phyloP scores from a whole-genome alignment of 2,329 filamentous ascomycete genomes.

The Ascochyta viciae-villosae region DNA sequence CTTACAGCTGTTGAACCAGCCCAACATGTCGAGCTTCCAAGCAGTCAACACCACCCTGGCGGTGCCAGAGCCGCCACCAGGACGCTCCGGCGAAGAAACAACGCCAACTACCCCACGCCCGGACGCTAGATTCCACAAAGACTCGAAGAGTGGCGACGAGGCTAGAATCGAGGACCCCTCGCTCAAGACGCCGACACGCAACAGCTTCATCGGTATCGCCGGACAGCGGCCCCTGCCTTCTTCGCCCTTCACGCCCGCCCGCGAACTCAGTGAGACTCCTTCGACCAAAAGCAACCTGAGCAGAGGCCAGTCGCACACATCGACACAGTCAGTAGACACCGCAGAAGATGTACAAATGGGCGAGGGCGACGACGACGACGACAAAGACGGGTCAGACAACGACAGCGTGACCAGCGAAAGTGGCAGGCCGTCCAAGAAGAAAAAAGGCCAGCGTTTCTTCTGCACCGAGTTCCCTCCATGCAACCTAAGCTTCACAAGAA shows the following conservation, averaged over 20 bases:
- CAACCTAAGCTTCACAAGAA: slow-evolving; percentile 91
- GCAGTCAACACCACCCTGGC: slow-evolving; percentile 66
- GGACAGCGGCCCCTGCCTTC: slow-evolving; percentile 56
- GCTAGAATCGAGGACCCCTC: slow-evolving; percentile 48
- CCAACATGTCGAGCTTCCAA: slow-evolving; percentile 64
- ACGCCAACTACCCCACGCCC: slow-evolving; percentile 64
- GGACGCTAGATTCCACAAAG: slow-evolving; percentile 51
- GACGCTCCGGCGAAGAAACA: slow-evolving; percentile 59
- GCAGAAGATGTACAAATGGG: slow-evolving; percentile 79
- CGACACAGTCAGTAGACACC: slow-evolving; percentile 66
- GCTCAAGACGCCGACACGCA: slow-evolving; percentile 70
- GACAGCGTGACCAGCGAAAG: slow-evolving; percentile 63
- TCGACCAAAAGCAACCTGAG: slow-evolving; percentile 51
- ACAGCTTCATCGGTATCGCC: slow-evolving; percentile 56
- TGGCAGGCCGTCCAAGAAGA: slow-evolving; percentile 85
- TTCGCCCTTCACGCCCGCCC: slow-evolving; percentile 55
- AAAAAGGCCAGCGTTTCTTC: slow-evolving; percentile 95
- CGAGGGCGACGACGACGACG: slow-evolving; percentile 73
- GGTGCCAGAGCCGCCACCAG: slow-evolving; percentile 50
- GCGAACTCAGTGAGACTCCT: slow-evolving; percentile 51
- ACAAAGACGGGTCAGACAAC: slow-evolving; percentile 59
- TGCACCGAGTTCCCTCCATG: slow-evolving; percentile 96
- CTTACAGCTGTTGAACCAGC: slow-evolving; percentile 1
- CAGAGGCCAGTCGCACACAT: slow-evolving; percentile 66
- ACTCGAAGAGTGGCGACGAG: slow-evolving; percentile 46